phyloP scores from a whole-genome alignment of 1,284 basidiomycete species.

The Peniophora sp. region DNA sequence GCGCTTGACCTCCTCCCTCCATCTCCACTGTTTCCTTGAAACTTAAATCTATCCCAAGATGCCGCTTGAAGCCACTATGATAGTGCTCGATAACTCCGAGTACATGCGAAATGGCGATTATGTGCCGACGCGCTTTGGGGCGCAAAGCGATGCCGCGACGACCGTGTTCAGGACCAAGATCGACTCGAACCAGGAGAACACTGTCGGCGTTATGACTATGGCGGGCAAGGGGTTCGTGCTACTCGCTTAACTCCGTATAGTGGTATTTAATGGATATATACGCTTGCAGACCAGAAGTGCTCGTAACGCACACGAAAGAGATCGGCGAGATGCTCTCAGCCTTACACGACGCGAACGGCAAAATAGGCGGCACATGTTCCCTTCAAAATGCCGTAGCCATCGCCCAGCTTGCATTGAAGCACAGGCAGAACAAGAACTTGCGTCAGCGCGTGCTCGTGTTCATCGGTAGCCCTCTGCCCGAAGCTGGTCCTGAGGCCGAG shows the following conservation, averaged over 20 bases:
- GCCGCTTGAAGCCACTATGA: conserved; percentile 92
- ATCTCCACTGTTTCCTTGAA: conserved; percentile 2
- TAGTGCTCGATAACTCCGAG: conserved; percentile 91
- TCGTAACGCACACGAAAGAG: conserved; percentile 94
- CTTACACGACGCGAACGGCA: conserved; percentile 60
- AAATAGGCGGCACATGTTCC: conserved; percentile 77
- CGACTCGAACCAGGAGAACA: conserved; percentile 94
- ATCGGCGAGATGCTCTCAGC: conserved; percentile 86
- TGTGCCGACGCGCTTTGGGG: conserved; percentile 78
- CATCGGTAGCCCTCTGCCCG: conserved; percentile 79
- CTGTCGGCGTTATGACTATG: conserved; percentile 97
- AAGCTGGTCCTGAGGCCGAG: conserved; percentile 55
- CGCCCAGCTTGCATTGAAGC: conserved; percentile 94
- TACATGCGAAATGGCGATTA: conserved; percentile 98
- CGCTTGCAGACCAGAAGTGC: conserved; percentile 77
- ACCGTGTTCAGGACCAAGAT: conserved; percentile 91
- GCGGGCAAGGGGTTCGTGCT: conserved; percentile 80
- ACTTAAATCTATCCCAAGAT: conserved; percentile 39
- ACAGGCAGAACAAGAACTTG: conserved; percentile 97
- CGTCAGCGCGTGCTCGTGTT: conserved; percentile 94
- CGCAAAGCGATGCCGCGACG: conserved; percentile 89
- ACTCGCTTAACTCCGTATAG: background rate
- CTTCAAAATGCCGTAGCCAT: conserved; percentile 88
- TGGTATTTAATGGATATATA: background rate
- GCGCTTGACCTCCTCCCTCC: conserved; percentile 4